Base-by-base conservation (phyloP, 2,329 filamentous ascomycete genomes). In the Akanthomyces dipterigenus region DNA sequence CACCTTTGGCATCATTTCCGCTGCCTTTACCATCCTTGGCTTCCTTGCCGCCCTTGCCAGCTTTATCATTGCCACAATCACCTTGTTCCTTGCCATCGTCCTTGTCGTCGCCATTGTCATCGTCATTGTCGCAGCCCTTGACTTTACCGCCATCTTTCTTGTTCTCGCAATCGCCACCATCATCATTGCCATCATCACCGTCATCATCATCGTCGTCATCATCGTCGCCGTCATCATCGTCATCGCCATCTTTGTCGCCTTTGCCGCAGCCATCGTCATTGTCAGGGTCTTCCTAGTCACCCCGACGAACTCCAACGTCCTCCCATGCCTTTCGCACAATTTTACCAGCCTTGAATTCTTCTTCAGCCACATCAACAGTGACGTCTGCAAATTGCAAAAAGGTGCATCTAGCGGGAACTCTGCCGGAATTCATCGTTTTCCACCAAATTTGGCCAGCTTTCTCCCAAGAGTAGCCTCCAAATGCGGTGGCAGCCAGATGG, bases 401-500 rank as follows among this genome's bases (percentile, higher is more conserved):
- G 8, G 71, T 78, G 66, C 75, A 78, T 12, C 67, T 69, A 18
- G 72, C 61, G 0, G 76, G 71, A 7, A 82, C 65, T 20, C 72
- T 73, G 20, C 77, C 77, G 38, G 75, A 77, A 20, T 67, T 74
- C 75, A 82, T 73, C 0, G 79, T 71, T 66, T 77, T 75, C 79
- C 80, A 82, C 80, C 79, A 82, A 62, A 82, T 79, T 64, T 78
- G 75, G 14, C 80, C 80, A 9, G 78, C 78, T 70, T 80, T 81
- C 66, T 82, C 80, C 78, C 78, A 85, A 4, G 78, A 78, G 67
- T 77, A 80, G 5, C 82, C 82, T 16, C 80, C 81, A 64, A 84
- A 77, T 1, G 71, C 74, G 5, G 73, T 69, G 1, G 80, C 70
- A 12, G 71, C 75, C 11, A 82, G 75, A 65, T 82, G 82, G 64